Conservation (phyloP, 2,329 filamentous ascomycete species). For the Fonsecaea erecta region DNA sequence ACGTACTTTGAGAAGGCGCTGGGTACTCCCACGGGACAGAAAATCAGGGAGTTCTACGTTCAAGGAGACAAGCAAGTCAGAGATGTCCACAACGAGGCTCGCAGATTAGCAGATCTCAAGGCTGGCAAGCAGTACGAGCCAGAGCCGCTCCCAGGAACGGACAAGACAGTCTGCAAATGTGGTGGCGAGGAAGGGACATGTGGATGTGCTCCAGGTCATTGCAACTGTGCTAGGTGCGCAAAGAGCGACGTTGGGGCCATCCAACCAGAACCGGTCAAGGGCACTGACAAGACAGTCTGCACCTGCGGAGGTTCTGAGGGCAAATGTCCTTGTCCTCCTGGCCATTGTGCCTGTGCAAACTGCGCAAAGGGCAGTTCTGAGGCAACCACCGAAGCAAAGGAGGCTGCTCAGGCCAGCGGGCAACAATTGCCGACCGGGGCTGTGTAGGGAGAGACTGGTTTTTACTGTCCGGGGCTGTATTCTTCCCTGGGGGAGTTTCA, state of each 20-base stretch:
- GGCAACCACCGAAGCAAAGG: conserved; percentile 35
- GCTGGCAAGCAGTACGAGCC: conserved; percentile 53
- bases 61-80: conserved; percentile 84
- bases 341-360: conserved; percentile 46
- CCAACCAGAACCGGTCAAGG: conserved; percentile 44
- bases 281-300: conserved; percentile 48
- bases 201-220: conserved; percentile 44
- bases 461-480: not conserved
- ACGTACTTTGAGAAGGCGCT: conserved; percentile 96
- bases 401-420: conserved; percentile 37
- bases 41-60: conserved; percentile 85
- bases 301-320: conserved; percentile 45
- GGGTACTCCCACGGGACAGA: conserved; percentile 84
- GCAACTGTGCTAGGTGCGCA: conserved; percentile 46
- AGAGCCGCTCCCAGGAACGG: conserved; percentile 43
- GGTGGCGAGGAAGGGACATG: conserved; percentile 46
- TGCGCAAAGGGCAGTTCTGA: conserved; percentile 40
- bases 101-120: conserved; percentile 87
- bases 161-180: conserved; percentile 50
- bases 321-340: conserved; percentile 45
- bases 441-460: conserved; percentile 13
- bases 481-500: not conserved
- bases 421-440: conserved; percentile 34
- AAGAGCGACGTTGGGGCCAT: conserved; percentile 58
- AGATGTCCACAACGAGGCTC: conserved; percentile 91